Conservation (phyloP, 768 basidiomycete species). For the Tulasnella sp. region DNA sequence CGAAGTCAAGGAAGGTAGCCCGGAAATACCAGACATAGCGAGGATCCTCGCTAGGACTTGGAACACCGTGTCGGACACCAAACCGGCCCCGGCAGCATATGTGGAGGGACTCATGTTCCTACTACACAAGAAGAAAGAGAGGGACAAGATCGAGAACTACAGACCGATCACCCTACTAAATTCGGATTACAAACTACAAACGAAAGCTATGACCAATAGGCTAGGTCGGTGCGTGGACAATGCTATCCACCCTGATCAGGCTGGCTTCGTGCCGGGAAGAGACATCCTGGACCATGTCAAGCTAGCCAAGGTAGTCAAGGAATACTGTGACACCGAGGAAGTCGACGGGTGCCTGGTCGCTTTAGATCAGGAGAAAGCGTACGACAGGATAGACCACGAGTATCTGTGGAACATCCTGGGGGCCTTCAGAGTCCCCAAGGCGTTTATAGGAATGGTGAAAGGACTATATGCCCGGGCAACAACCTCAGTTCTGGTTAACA, state of each 20-base stretch:
- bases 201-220: background rate
- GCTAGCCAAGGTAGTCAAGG: constrained; percentile 5
- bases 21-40: background rate
- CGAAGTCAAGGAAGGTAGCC: background rate
- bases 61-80: background rate
- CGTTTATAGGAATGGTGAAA: background rate
- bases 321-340: constrained; percentile 7
- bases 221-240: background rate
- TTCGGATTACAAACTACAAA: constrained; percentile 12
- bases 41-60: background rate
- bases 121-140: constrained; percentile 17
- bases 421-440: background rate
- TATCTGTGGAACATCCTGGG: constrained; percentile 13
- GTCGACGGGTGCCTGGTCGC: constrained; percentile 6
- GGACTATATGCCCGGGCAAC: background rate
- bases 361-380: constrained; percentile 22
- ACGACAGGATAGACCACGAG: constrained; percentile 21
- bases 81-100: background rate
- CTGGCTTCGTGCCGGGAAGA: constrained; percentile 21
- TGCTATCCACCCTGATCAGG: constrained; percentile 18
- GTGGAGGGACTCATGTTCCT: constrained; percentile 8
- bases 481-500: constrained; percentile 5
- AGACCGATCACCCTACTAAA: constrained; percentile 23
- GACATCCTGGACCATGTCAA: constrained; percentile 24
- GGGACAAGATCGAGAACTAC: background rate